Base-by-base conservation (phyloP, 305 asterid genomes). In the Fraxinus greggii region DNA sequence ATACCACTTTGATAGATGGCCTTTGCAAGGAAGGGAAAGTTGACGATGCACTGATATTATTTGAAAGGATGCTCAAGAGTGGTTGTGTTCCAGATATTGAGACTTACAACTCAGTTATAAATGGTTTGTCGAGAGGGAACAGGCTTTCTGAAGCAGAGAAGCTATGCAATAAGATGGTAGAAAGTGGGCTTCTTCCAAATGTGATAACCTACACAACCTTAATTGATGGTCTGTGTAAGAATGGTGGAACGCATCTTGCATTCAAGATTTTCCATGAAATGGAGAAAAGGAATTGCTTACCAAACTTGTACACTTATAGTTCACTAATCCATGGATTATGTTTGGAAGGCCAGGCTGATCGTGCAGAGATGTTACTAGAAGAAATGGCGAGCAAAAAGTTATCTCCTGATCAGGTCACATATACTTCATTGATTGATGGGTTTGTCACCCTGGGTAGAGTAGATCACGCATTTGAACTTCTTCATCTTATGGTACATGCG, bases 381-480 rank as follows among this genome's bases (percentile, higher is more conserved):
- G 98, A 93, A 86, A 92, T 95, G 97, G 80, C 79, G 81, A 59
- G 73, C 59, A 89, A 85, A 86, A 92, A 92, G 38, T 79, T 94
- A 79, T 81, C 82, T 79, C 98, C 98, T 59, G 98, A 94, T 83
- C 84, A 81, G 85, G 97, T 95, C 78, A 90, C 95, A 2, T 95
- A 92, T 89, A 93, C 98, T n/a, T 91, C 97, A 67, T 79, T 95
- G 83, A 91, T 94, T 32, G 90, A 92, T 85, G 99, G 99, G 28
- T 91, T 89, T 82, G 93, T 91, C 67, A 84, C 84, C 84, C 79
- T 88, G 24, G 93, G 92, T 87, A 89, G 91, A 86, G 73, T 91
- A 77, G 89, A 88, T 81, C 90, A 81, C 85, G 98, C 98, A 21
- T 91, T 95, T 85, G 87, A 83, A 23, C 88, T 89, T 85, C 92